Evolutionary conservation across 2,329 filamentous ascomycete species (phyloP), one percentile per base, ranked within the genome.

Genomic region (Fonsecaea monophora): DNA sequence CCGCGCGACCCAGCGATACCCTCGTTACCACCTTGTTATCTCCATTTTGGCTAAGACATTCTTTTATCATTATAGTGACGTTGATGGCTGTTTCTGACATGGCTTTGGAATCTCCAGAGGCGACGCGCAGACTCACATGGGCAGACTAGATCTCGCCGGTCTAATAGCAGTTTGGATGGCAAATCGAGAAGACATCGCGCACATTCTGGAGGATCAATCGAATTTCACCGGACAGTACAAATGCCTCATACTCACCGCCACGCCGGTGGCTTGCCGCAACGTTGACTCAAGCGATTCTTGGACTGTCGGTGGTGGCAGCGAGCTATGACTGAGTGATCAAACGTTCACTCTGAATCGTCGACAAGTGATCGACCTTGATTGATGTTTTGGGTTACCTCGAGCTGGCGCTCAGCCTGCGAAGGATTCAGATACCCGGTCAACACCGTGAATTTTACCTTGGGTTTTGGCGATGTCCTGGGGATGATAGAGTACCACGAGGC

Each of bases 61-160:
- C 69, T 73, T 56, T 58, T 58, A 65, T 71, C 54, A 60, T 66
- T 77, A 75, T 75, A 81, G 79, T 77, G 76, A 78, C 76, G 75
- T 75, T 67, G 80, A 77, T 80, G 53, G 54, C 61, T 71, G 38
- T 70, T 81, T 82, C 80, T 82, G 80, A 82, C 77, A 75, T 77
- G 77, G 72, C 73, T 76, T 77, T 77, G 75, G 79, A 77, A 77
- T 76, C 73, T 80, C 75, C 80, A 82, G 80, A 81, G 77, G 78
- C 79, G 78, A 74, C 79, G 71, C 75, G 78, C 72, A 77, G 80
- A 74, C 73, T 78, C 68, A 75, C 78, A 71, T 72, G 75, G 67
- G 42, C 69, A 69, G 30, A 54, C 67, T 4, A 65, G 53, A 60
- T 60, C 66, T 64, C 70, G 74, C 73, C 68, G 66, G 61, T 66